Percentiles rank a stretch among this genome's conserved stretches.
phyloP scores from a whole-genome alignment of 2,329 filamentous ascomycete genomes.

The Mycocentrospora acerina region DNA sequence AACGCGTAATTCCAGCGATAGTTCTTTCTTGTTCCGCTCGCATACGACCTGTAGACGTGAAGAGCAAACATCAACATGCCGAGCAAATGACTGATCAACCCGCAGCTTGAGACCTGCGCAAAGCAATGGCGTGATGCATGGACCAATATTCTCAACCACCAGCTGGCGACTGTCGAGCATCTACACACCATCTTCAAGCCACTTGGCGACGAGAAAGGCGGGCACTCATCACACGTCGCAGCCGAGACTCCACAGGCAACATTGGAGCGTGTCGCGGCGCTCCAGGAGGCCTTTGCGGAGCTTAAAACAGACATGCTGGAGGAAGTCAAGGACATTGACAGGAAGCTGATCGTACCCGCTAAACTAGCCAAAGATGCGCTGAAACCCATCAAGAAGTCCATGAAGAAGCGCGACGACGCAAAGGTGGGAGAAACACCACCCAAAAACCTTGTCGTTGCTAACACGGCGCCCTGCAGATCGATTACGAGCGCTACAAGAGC shows the following conservation, averaged over 20 bases:
- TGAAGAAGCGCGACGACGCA: constrained; percentile 82
- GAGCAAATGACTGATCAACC: constrained; percentile 2
- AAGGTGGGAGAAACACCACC: constrained; percentile 50
- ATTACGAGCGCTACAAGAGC: constrained; percentile 76
- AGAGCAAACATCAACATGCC: not conserved
- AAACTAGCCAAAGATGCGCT: constrained; percentile 68
- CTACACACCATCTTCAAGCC: constrained; percentile 76
- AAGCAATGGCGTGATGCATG: constrained; percentile 78
- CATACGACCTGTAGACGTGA: no score
- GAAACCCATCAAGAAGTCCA: constrained; percentile 74
- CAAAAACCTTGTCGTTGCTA: constrained; percentile 3
- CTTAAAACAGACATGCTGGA: constrained; percentile 70
- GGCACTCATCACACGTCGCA: constrained; percentile 51
- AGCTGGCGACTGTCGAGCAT: constrained; percentile 66
- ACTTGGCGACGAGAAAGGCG: constrained; percentile 66
- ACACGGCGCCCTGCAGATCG: constrained; percentile 53
- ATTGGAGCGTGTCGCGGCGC: constrained; percentile 63
- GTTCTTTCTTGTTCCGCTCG: no score
- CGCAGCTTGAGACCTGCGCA: constrained; percentile 72
- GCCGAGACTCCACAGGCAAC: constrained; percentile 63
- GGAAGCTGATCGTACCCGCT: constrained; percentile 68
- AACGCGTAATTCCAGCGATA: not conserved
- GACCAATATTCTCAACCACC: constrained; percentile 69
- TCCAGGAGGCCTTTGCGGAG: constrained; percentile 69
- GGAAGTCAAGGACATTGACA: constrained; percentile 71